phyloP scores from a whole-genome alignment of 306 rosid species.

The Biancaea sappan region DNA sequence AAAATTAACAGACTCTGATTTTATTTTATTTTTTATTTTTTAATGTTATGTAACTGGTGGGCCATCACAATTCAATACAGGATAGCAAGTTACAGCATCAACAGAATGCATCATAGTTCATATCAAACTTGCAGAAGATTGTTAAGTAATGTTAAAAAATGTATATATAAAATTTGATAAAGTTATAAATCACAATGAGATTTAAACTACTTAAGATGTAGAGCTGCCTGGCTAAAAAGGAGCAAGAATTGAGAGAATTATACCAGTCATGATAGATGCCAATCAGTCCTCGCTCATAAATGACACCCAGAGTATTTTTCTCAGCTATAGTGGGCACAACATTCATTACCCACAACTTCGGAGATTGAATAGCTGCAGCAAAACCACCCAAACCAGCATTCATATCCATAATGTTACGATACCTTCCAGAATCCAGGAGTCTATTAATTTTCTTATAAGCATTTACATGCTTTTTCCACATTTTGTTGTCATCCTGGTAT shows the following conservation, averaged over 20 bases:
- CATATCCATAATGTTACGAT: slow-evolving; percentile 96
- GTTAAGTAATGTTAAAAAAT: not conserved
- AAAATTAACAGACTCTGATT: not conserved
- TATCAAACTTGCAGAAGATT: not conserved
- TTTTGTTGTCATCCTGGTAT: slow-evolving; percentile 66
- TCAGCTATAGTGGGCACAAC: slow-evolving; percentile 89
- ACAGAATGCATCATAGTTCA: not conserved
- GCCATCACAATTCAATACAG: slow-evolving; percentile 10
- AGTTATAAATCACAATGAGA: not conserved
- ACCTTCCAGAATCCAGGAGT: slow-evolving; percentile 80
- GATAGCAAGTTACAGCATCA: not conserved
- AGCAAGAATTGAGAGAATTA: slow-evolving; percentile 28
- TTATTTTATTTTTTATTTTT: not conserved
- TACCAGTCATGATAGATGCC: slow-evolving; percentile 99
- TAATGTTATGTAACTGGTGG: not conserved
- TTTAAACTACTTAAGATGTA: slow-evolving; percentile 5
- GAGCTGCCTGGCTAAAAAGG: slow-evolving; percentile 2
- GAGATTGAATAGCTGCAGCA: slow-evolving; percentile 79
- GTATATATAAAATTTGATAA: not conserved
- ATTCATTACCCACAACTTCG: slow-evolving; percentile 95
- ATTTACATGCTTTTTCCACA: slow-evolving; percentile 85
- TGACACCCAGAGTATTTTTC: slow-evolving; percentile 67
- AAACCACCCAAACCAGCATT: slow-evolving; percentile 95
- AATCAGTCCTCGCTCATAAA: slow-evolving; percentile 80
- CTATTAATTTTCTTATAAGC: slow-evolving; percentile 81